Percentiles rank a stretch among this genome's conserved stretches.
These are phyloP conservation scores for Coprinopsis cinerea DNA, from an alignment of 768 basidiomycete genomes.

Conservation along the genomic window DNA sequence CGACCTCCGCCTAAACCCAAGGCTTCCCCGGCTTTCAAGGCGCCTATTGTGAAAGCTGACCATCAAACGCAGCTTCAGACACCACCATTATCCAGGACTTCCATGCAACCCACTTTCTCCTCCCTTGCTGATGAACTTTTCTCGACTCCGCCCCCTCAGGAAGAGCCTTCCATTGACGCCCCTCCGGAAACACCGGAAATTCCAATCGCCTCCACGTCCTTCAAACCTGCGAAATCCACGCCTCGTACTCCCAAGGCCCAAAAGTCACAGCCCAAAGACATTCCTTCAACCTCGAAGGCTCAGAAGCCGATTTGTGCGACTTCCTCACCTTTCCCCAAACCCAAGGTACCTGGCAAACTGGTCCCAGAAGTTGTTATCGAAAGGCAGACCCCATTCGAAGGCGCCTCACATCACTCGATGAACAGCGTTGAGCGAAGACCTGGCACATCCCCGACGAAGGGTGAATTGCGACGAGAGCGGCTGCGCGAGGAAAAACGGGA, in stretches of 20 bases:
- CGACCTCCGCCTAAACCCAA: conserved; percentile 4
- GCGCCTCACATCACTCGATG: no score
- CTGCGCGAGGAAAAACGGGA: no score
- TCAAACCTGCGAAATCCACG: background rate
- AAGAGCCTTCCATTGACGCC: background rate
- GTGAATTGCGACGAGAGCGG: no score
- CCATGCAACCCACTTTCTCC: background rate
- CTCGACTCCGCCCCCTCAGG: background rate
- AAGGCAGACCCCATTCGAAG: background rate
- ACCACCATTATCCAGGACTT: conserved; percentile 30
- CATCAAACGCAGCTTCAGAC: conserved; percentile 29
- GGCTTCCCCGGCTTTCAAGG: background rate
- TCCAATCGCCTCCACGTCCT: no score
- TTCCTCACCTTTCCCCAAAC: no score
- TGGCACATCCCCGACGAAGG: no score
- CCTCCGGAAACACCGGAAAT: conserved; percentile 4
- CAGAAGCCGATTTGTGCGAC: no score
- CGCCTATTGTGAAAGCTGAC: background rate
- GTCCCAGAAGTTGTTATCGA: background rate
- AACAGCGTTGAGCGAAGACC: no score
- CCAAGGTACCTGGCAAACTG: background rate
- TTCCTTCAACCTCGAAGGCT: background rate
- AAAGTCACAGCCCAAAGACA: background rate
- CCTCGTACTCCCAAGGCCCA: background rate
- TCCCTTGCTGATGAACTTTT: background rate